Evolutionary conservation across 140 eudicot species (phyloP).

Genomic region (Flaveria floridana): DNA sequence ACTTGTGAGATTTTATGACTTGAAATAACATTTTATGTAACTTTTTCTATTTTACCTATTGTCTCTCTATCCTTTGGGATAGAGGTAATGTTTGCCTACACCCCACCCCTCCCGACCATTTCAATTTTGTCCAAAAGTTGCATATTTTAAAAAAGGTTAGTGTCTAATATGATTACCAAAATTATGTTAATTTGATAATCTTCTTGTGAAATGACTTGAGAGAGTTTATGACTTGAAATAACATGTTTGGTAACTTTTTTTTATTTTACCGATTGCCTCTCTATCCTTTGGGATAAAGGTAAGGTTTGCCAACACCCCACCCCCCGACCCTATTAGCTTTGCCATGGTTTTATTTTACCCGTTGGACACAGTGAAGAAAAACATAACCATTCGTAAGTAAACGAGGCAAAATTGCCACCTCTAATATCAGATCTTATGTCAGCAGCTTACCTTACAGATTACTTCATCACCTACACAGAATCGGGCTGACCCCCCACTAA

Average conservation of each 20-base stretch:
- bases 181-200: background rate
- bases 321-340: no score
- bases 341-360: no score
- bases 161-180: background rate
- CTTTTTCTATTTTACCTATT: background rate
- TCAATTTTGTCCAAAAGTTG: background rate
- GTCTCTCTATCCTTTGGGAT: background rate
- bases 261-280: background rate
- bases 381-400: background rate
- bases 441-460: constrained; percentile 62
- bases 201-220: background rate
- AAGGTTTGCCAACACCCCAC: no score
- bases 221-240: background rate
- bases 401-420: constrained; percentile 7
- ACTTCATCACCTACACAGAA: constrained; percentile 70
- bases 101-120: no score
- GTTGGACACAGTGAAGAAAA: background rate
- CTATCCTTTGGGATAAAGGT: background rate
- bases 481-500: constrained; percentile 52
- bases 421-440: constrained; percentile 1
- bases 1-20: background rate
- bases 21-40: background rate
- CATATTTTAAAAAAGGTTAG: background rate
- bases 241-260: background rate
- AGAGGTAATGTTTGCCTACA: no score